phyloP scores from a whole-genome alignment of 2,329 filamentous ascomycete species.

The Fonsecaea multimorphosa region DNA sequence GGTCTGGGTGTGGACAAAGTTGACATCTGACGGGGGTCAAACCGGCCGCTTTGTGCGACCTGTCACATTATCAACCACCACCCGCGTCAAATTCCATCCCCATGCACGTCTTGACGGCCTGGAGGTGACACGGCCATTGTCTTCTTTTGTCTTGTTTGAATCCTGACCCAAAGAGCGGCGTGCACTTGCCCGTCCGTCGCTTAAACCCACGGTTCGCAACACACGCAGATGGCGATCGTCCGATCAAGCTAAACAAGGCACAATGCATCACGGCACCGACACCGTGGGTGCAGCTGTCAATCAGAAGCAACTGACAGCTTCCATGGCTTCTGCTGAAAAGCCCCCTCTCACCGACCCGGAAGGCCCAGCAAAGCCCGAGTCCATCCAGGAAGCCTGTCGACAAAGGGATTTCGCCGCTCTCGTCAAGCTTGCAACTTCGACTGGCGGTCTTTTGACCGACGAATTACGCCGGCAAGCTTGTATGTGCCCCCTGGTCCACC shows the following conservation, averaged over 20 bases:
- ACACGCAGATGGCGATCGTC: conserved; percentile 15
- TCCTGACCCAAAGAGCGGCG: conserved; percentile 36
- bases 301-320: conserved; percentile 19
- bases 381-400: conserved; percentile 66
- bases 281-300: conserved; percentile 16
- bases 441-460: conserved; percentile 72
- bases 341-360: conserved; percentile 17
- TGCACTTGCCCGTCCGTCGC: conserved; percentile 19
- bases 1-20: conserved; percentile 20
- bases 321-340: conserved; percentile 17
- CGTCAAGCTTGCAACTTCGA: conserved; percentile 64
- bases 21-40: conserved; percentile 29
- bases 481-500: conserved; percentile 56
- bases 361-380: conserved; percentile 49
- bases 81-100: conserved; percentile 32
- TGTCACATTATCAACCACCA: conserved; percentile 32
- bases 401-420: conserved; percentile 63
- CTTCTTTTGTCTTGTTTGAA: conserved; percentile 28
- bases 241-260: conserved; percentile 2
- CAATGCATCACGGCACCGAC: conserved; percentile 20
- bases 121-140: conserved; percentile 19
- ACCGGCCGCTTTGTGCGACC: conserved; percentile 30
- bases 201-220: conserved; percentile 7
- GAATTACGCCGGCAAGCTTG: conserved; percentile 75
- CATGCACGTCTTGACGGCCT: conserved; percentile 29